Evolutionary conservation across 495 filamentous ascomycete genomes (phyloP).

Genomic region (Penicillium egyptiacum): DNA sequence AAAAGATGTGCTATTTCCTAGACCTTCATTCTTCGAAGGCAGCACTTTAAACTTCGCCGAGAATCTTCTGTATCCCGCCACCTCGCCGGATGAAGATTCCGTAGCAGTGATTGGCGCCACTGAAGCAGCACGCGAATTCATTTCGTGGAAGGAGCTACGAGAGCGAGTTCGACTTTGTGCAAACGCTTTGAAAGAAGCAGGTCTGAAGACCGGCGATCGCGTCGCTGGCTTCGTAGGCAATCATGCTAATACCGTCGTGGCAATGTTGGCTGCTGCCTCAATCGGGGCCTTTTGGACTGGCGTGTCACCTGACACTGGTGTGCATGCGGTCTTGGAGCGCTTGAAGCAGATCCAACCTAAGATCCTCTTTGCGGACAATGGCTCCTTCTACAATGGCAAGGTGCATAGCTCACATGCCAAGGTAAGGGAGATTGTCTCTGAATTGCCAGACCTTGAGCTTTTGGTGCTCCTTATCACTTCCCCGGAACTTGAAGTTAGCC

Average conservation of each 20-base stretch:
- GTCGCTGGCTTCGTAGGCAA: constrained; percentile 88
- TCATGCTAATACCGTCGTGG: constrained; percentile 78
- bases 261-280: constrained; percentile 77
- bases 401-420: constrained; percentile 71
- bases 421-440: constrained; percentile 65
- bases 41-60: constrained; percentile 86
- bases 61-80: constrained; percentile 78
- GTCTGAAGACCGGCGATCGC: constrained; percentile 64
- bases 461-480: constrained; percentile 71
- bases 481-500: constrained; percentile 45
- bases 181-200: constrained; percentile 63
- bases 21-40: constrained; percentile 78
- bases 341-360: constrained; percentile 78
- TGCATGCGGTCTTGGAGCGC: constrained; percentile 76
- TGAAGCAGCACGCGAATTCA: constrained; percentile 62
- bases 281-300: constrained; percentile 90
- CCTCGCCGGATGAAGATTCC: constrained; percentile 54
- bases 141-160: constrained; percentile 80
- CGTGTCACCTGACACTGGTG: constrained; percentile 81
- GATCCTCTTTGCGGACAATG: constrained; percentile 82
- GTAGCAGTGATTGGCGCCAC: constrained; percentile 72
- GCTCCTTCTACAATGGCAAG: constrained; percentile 85
- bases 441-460: constrained; percentile 60
- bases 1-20: constrained; percentile 72
- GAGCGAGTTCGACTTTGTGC: constrained; percentile 74